Evolutionary conservation across 2,329 filamentous ascomycete genomes (phyloP), one percentile per base, ranked within the genome.

Genomic region (Trichoderma lentiforme): DNA sequence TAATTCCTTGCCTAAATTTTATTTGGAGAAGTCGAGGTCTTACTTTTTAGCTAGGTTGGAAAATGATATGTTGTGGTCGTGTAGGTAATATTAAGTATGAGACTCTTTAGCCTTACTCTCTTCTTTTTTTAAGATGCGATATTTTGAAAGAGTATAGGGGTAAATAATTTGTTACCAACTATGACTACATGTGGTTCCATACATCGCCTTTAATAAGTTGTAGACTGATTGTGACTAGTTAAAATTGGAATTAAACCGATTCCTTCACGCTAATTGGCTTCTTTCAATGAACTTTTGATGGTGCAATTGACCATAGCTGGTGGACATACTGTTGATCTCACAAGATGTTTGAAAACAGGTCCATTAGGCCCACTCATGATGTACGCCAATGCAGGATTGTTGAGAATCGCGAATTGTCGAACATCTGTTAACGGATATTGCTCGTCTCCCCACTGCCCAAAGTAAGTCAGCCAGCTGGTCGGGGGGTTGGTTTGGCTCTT

Each of bases 381-480:
- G 63, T 66, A 66, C 30, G 63, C 63, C 47, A 66, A 26, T 47
- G 30, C n/a, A 8, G 63, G 63, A 26, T 56, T 34, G n/a, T 66
- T 66, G 12, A 66, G 43, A 36, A 66, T 66, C 7, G 32, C 63
- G 36, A 56, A 66, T 21, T 66, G 63, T 66, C 63, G 43, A 14
- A 56, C 28, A 11, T 66, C 63, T 12, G 63, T 66, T 18, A 63
- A 21, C 6, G 61, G 61, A 26, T 63, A 63, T 47, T 63, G 61
- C 36, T 63, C 24, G 61, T 63, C 61, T 47, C 61, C 61, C 61
- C 61, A 63, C 24, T 63, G 61, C 3, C 61, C 61, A 63, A 63
- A 63, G 24, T 43, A 63, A 30, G 61, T 63, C 61, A 63, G 26
- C 61, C 36, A 63, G 61, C 24, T 30, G 2, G 34, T 28, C 3